These are phyloP conservation scores for Raddia guianensis DNA, from an alignment of 176 grass and related monocot genomes.

Conservation along the genomic window DNA sequence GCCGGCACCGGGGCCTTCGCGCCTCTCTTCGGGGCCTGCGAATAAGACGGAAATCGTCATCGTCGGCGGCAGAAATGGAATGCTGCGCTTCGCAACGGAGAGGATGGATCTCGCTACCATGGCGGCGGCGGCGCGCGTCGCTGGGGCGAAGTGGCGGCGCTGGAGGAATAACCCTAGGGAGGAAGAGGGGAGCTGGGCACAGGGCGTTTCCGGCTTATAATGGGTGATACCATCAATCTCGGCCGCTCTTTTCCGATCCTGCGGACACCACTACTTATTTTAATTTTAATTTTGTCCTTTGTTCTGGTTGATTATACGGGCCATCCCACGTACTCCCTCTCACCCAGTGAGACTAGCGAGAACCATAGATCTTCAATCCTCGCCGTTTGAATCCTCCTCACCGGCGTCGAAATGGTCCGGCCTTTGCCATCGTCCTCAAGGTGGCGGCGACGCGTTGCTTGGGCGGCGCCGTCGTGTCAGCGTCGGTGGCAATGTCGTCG, in stretches of 20 bases:
- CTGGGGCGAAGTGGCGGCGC: neutral
- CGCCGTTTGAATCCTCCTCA: no score
- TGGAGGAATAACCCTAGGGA: constrained; percentile 17
- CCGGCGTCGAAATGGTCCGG: no score
- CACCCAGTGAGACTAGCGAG: no score
- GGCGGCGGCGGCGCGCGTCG: neutral
- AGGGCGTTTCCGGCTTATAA: neutral
- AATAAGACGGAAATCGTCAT: neutral
- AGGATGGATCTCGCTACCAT: constrained; percentile 20
- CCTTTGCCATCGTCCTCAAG: no score
- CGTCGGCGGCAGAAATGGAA: neutral
- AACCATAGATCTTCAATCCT: no score
- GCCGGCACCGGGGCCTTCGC: constrained; percentile 25
- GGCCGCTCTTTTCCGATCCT: neutral
- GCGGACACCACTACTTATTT: neutral
- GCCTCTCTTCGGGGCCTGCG: constrained; percentile 46
- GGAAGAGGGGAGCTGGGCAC: neutral
- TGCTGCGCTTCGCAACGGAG: neutral
- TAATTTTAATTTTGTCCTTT: neutral
- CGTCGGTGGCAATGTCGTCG: no score
- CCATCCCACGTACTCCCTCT: no score
- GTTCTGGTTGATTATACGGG: no score
- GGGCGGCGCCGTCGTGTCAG: no score
- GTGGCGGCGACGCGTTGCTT: no score
- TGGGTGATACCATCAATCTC: neutral